phyloP scores from a whole-genome alignment of 108 stramenopile species.

The Tribonema minus region DNA sequence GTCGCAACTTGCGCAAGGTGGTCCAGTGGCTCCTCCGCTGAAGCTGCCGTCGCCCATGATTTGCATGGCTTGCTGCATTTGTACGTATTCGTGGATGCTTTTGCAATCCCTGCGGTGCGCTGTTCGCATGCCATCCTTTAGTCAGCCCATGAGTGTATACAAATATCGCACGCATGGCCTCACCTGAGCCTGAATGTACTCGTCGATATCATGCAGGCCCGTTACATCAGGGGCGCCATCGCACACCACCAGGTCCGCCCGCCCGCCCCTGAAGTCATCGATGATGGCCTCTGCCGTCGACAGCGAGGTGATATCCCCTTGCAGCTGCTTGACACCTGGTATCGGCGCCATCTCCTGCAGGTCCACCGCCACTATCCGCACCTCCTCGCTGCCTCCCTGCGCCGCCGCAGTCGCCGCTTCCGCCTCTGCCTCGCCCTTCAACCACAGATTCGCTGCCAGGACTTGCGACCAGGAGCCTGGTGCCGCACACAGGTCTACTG shows the following conservation, averaged over 20 bases:
- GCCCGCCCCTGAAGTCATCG: slow-evolving; percentile 65
- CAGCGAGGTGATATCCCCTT: slow-evolving; percentile 87
- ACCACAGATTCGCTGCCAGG: slow-evolving; percentile 50
- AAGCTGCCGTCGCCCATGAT: too few relatives aligned
- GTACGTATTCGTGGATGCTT: too few relatives aligned
- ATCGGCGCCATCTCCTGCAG: slow-evolving; percentile 96
- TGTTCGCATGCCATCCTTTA: too few relatives aligned
- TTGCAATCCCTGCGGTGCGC: too few relatives aligned
- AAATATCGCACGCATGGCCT: too few relatives aligned
- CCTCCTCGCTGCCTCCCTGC: neutral
- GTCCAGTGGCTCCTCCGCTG: too few relatives aligned
- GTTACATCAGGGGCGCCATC: slow-evolving; percentile 99
- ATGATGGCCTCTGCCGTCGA: slow-evolving; percentile 71
- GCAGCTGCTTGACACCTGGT: slow-evolving; percentile 75
- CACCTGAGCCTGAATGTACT: slow-evolving; percentile 76
- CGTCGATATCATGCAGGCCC: slow-evolving; percentile 84
- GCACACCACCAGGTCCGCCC: slow-evolving; percentile 92
- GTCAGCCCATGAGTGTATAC: too few relatives aligned
- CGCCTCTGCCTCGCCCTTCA: neutral
- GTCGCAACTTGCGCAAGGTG: too few relatives aligned
- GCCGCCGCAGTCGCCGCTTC: neutral
- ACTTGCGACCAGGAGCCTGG: slow-evolving; percentile 98
- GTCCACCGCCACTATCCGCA: slow-evolving; percentile 85
- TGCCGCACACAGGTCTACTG: slow-evolving; percentile 97
- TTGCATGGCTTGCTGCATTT: too few relatives aligned